Base-by-base conservation (phyloP, 129 eudicot genomes). In the Apium graveolens region DNA sequence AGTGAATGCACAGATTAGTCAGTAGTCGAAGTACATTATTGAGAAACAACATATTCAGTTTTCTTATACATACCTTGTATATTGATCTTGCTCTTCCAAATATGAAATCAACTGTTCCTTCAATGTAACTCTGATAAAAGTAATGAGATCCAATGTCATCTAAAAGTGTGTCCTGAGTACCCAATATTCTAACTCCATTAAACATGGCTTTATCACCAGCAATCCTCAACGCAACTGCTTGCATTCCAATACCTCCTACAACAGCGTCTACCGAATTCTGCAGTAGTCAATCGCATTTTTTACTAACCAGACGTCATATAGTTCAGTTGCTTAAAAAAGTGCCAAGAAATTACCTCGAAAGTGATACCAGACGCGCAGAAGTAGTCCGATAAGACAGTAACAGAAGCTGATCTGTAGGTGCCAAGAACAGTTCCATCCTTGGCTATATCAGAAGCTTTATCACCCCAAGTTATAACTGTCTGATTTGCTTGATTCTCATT, bases 141-240 rank as follows among this genome's bases (percentile, higher is more conserved):
- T 80, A 90, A 78, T 95, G 98, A 57, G 90, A 79, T 41, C 98
- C 98, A 7, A 35, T 17, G 39, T 90, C 92, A 75, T 95, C 98
- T 11, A 90, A 69, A 13, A 95, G 92, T 16, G 98, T 95, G 72
- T 95, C 98, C 69, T 94, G 98, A 21, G 88, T 81, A 21, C 98
- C 98, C 78, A 94, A 73, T 27, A 94, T 89, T 73, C 91, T 78
- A 35, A 86, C 96, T 55, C 77, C 87, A 84, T 91, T 86, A 48
- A 95, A 80, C 87, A 90, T 75, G 7, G 97, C 93, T 43, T 83
- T 90, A 16, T 92, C 90, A 18, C 97, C 94, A 4, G 92, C 82
- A 24, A 95, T 80, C 78, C 97, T 90, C 78, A 95, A 79, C 31
- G 99, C 99, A 27, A 95, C 99, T 0, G 96, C 99, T 79, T 95